phyloP scores from a whole-genome alignment of 768 basidiomycete species.

The Leccinum variicolor region DNA sequence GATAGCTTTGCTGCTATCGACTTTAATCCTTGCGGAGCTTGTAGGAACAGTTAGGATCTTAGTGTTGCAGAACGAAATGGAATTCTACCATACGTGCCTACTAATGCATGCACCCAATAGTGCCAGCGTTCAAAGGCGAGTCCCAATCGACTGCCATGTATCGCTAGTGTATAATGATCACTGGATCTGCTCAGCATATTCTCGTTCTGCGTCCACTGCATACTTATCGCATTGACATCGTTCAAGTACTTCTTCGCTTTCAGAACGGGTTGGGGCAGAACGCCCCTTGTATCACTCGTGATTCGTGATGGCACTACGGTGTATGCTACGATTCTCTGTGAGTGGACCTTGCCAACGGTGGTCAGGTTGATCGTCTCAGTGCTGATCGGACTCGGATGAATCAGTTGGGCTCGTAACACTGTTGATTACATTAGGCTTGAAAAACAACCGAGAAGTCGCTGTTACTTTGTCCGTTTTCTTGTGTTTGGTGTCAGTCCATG shows the following conservation, averaged over 20 bases:
- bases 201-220: constrained; percentile 13
- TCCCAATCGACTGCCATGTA: not conserved
- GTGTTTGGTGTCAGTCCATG: not conserved
- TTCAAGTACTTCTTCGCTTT: constrained; percentile 16
- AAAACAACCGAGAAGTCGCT: constrained; percentile 1
- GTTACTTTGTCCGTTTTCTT: constrained; percentile 10
- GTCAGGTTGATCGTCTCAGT: no score
- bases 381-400: not conserved
- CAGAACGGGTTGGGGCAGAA: constrained; percentile 16
- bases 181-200: constrained; percentile 10
- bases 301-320: constrained; percentile 13
- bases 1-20: constrained; percentile 4
- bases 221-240: constrained; percentile 12
- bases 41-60: constrained; percentile 3
- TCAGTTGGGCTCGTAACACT: constrained; percentile 3
- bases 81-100: constrained; percentile 12
- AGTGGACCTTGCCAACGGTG: not conserved
- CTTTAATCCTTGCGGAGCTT: constrained; percentile 6
- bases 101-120: not conserved
- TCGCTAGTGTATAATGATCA: not conserved
- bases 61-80: not conserved
- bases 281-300: constrained; percentile 21
- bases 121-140: constrained; percentile 10
- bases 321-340: constrained; percentile 8
- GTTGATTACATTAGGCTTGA: not conserved